Evolutionary conservation across 2,329 filamentous ascomycete species (phyloP), one percentile per base, ranked within the genome.

Genomic region (Monosporascus sp.): DNA sequence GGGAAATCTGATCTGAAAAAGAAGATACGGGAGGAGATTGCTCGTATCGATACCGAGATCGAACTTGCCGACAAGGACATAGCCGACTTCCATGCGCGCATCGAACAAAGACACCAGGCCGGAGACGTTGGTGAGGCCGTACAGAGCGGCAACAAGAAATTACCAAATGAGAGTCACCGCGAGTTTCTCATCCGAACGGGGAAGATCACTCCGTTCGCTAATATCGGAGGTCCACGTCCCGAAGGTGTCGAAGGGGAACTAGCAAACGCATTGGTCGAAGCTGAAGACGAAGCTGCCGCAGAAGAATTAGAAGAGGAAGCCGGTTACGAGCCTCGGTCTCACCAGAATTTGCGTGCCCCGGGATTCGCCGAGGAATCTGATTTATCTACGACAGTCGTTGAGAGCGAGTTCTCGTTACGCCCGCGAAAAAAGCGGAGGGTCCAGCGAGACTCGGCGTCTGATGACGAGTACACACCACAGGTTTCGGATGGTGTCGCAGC

Each of bases 171-270:
- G 73, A 90, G 82, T 24, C 85, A 90, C 55, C 83, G 92, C 49
- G 92, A 96, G 47, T 99, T 89, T 67, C 80, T 99, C 47, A 94
- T 99, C 48, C 85, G 94, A 27, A 99, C 93, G 0, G 94, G 94
- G 56, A 97, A 97, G 72, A 97, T 99, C 60, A 99, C 94, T 0
- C 94, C 94, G 0, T 99, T 99, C 65, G 89, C 91, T 7, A 89
- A 87, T 58, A 81, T 96, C 61, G 84, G 84, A 25, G 79, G 82
- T 15, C 78, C 82, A n/a, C 74, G 84, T 2, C 77, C 77, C 3
- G 75, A 82, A 27, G 83, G 80, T 3, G 77, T 84, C 3, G 78
- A 85, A 45, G 87, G 87, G 2, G 86, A 85, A 55, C 75, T 96
- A 17, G 87, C 88, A 11, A 85, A 92, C 63, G 87, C 86, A 2